Conservation (phyloP, 1,139 yeast species). For the Suhomyces bribrorum region DNA sequence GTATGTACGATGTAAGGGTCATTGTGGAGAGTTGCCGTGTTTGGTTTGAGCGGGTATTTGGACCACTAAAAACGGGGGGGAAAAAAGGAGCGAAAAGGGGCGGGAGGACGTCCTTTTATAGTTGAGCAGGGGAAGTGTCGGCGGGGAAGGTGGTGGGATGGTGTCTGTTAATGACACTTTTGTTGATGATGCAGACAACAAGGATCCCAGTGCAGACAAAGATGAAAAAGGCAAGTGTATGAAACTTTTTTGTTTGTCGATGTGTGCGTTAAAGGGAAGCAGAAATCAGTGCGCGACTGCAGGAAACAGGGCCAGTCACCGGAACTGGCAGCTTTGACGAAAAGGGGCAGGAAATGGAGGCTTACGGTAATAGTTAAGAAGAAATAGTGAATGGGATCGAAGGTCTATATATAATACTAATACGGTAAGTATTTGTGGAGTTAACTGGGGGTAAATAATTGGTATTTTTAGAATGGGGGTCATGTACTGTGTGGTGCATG, state of each 20-base stretch:
- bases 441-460: too few species aligned
- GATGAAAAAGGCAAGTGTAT: background rate
- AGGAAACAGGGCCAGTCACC: conserved; percentile 1
- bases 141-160: too few species aligned
- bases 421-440: too few species aligned
- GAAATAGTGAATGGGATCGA: background rate
- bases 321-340: background rate
- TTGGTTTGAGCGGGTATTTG: too few species aligned
- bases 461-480: too few species aligned
- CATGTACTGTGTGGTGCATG: too few species aligned
- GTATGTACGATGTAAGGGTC: conserved; percentile 28
- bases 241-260: conserved; percentile 7
- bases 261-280: conserved; percentile 4
- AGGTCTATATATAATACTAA: too few species aligned
- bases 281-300: conserved; percentile 6
- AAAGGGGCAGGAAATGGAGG: background rate
- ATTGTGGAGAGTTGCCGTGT: too few species aligned
- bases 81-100: conserved; percentile 1
- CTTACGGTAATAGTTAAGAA: too few species aligned
- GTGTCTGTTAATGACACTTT: too few species aligned
- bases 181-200: background rate
- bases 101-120: background rate
- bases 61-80: too few species aligned
- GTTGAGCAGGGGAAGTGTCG: background rate
- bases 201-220: background rate